Percentiles rank a stretch among this genome's conserved stretches.
Conservation (phyloP, 2,329 filamentous ascomycete species). For the Bipolaris cookei region DNA sequence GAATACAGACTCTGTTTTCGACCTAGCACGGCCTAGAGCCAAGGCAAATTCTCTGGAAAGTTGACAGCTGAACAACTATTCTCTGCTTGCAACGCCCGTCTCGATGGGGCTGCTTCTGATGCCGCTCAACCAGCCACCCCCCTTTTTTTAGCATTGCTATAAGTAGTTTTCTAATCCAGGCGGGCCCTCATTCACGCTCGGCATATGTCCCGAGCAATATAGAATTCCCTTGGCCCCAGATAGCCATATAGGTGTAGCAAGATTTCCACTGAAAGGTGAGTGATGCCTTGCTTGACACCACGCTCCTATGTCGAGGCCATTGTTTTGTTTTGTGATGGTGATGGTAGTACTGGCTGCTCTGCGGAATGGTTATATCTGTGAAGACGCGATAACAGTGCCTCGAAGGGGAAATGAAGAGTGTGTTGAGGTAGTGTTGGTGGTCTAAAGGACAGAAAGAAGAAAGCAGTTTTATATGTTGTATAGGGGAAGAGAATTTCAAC, state of each 20-base stretch:
- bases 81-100: slow-evolving; percentile 33
- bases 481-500: no score
- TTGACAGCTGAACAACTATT: slow-evolving; percentile 55
- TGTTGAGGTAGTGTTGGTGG: no score
- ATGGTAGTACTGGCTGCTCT: no score
- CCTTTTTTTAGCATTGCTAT: slow-evolving; percentile 60
- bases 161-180: slow-evolving; percentile 59
- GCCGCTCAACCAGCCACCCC: slow-evolving; percentile 66
- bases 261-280: slow-evolving; percentile 58
- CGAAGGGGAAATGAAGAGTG: no score
- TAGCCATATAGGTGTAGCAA: slow-evolving; percentile 56
- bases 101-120: no score
- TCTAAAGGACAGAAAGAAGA: no score
- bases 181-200: slow-evolving; percentile 65
- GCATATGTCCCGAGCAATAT: slow-evolving; percentile 66
- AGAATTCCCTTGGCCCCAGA: slow-evolving; percentile 60
- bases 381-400: no score
- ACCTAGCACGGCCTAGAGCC: slow-evolving; percentile 48
- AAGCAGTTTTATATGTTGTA: no score
- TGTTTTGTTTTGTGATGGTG: no score
- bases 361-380: no score
- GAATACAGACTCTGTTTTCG: slow-evolving; percentile 22
- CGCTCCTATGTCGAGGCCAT: background rate
- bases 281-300: no score
- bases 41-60: slow-evolving; percentile 60